Conservation (phyloP, 768 basidiomycete genomes). For the Trametes villosa region DNA sequence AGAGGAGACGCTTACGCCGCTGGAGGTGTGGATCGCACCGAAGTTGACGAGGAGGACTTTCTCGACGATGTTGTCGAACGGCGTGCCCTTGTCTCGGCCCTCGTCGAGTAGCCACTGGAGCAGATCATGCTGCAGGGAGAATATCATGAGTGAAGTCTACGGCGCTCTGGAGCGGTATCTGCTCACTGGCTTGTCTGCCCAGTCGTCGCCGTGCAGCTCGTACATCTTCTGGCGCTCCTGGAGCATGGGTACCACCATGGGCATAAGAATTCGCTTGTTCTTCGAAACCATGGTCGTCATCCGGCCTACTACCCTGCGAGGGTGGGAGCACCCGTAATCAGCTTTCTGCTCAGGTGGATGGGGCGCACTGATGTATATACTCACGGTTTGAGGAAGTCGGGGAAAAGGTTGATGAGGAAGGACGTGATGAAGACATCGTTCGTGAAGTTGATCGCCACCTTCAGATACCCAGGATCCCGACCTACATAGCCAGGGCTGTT, state of each 20-base stretch:
- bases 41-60: constrained; percentile 45
- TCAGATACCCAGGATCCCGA: constrained; percentile 18
- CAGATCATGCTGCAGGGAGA: constrained; percentile 44
- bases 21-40: constrained; percentile 46
- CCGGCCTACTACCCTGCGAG: constrained; percentile 1
- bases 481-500: constrained; percentile 3
- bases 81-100: constrained; percentile 19
- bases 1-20: constrained; percentile 37
- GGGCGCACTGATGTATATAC: neutral
- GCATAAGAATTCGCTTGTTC: constrained; percentile 6
- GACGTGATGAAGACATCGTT: constrained; percentile 22
- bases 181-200: constrained; percentile 23
- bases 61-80: constrained; percentile 23
- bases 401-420: constrained; percentile 22
- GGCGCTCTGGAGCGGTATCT: neutral
- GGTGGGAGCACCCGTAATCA: neutral
- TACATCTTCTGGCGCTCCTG: constrained; percentile 18
- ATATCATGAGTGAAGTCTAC: neutral
- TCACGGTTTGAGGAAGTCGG: constrained; percentile 24
- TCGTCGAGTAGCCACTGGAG: constrained; percentile 48
- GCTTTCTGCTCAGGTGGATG: too few relatives aligned
- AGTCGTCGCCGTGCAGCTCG: constrained; percentile 14
- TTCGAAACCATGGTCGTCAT: constrained; percentile 11
- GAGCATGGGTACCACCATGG: constrained; percentile 20
- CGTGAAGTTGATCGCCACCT: constrained; percentile 21